Evolutionary conservation across 345 rosid genomes (phyloP).

Genomic region (Turritis glabra): DNA sequence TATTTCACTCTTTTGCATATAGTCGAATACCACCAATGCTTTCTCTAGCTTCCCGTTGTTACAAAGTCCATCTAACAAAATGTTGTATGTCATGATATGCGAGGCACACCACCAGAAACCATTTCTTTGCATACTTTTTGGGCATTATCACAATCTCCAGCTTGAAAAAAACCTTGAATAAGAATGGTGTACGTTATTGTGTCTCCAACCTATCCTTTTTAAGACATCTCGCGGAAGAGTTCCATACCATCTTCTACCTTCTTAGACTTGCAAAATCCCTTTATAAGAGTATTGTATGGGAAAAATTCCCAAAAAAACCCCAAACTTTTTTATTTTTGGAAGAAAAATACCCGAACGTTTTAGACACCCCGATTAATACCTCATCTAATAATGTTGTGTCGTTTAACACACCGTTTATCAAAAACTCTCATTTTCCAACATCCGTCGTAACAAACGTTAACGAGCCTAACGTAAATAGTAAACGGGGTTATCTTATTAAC

Average conservation of each 20-base stretch:
- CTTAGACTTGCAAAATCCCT: slow-evolving; percentile 31
- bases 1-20: slow-evolving; percentile 7
- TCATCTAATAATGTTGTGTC: too few species aligned
- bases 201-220: slow-evolving; percentile 10
- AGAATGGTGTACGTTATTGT: neutral
- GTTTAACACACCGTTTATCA: too few species aligned
- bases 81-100: slow-evolving; percentile 16
- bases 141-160: slow-evolving; percentile 12
- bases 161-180: slow-evolving; percentile 30
- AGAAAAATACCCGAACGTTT: too few species aligned
- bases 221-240: slow-evolving; percentile 23
- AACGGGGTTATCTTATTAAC: too few species aligned
- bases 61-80: slow-evolving; percentile 34
- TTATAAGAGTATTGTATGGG: slow-evolving; percentile 30
- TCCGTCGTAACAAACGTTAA: too few species aligned
- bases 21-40: slow-evolving; percentile 25
- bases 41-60: slow-evolving; percentile 19
- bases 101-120: slow-evolving; percentile 12
- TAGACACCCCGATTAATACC: too few species aligned
- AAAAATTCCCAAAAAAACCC: too few species aligned
- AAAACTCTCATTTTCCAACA: too few species aligned
- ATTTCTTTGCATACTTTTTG: slow-evolving; percentile 25
- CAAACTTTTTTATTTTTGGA: too few species aligned
- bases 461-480: too few species aligned
- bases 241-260: slow-evolving; percentile 26